Evolutionary conservation across 768 basidiomycete genomes (phyloP), one percentile per base, ranked within the genome.

Genomic region (Russula foetens): DNA sequence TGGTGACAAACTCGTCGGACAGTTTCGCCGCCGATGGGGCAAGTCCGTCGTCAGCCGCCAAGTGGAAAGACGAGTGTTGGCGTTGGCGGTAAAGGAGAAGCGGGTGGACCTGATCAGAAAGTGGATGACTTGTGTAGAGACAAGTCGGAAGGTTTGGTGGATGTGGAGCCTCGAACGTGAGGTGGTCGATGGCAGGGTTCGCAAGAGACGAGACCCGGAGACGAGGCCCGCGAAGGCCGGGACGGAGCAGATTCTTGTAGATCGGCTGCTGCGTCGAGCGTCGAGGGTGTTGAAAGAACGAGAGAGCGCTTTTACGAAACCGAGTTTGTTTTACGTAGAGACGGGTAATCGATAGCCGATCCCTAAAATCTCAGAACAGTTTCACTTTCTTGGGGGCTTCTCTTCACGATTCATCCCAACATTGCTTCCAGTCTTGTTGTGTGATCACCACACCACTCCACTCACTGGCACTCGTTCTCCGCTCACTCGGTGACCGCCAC

Each of bases 31-130:
- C 54, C 74, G 75, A 64, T 90, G 84, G 84, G 87, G 88, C 3
- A 56, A 71, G 21, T 70, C 69, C 26, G 73, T 85, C 6, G 80
- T 80, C 65, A 82, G 86, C 71, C 74, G 77, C 53, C 73, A 76
- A 23, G 86, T 90, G 23, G 77, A 80, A 67, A 79, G 83, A 59
- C 81, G 84, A 44, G 70, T 90, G 54, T 78, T 78, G 6, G 72
- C 70, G 44, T 74, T 86, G 49, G 87, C 86, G 31, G 67, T 85
- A 56, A 86, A 84, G 69, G 82, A 90, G 73, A 81, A 84, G 17
- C 79, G 84, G 47, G 70, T 75, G 62, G 82, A 83, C 66, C 79
- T 86, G 59, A 72, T 69, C 41, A 63, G 54, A 45, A 26, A 35
- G 29, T 51, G 47, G 43, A n/a, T 58, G 56, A 55, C 53, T 54